Evolutionary conservation across 768 basidiomycete species (phyloP).

Genomic region (Leucocoprinus birnbaumii): DNA sequence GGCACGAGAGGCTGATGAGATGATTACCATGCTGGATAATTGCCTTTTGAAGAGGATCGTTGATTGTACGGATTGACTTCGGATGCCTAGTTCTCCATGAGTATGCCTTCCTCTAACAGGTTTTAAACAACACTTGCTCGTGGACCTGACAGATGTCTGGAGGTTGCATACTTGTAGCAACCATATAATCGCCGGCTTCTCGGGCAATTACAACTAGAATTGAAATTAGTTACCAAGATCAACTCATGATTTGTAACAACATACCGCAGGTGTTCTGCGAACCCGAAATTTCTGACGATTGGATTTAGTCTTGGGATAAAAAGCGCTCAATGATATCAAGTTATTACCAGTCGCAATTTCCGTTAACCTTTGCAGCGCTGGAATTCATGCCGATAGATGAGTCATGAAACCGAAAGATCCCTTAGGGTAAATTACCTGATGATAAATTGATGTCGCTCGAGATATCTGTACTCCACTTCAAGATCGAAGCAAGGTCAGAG

Average conservation of each 20-base stretch:
- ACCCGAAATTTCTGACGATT: constrained; percentile 52
- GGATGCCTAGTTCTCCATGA: constrained; percentile 42
- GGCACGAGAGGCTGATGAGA: neutral
- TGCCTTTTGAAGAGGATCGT: constrained; percentile 62
- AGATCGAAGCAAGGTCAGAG: constrained; percentile 61
- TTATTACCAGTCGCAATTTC: constrained; percentile 63
- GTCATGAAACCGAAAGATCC: neutral
- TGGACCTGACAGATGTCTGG: constrained; percentile 64
- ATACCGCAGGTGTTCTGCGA: constrained; percentile 62
- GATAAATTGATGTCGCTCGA: constrained; percentile 70
- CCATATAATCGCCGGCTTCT: constrained; percentile 68
- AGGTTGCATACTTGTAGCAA: constrained; percentile 62
- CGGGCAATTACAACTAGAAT: constrained; percentile 59
- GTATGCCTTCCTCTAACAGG: neutral
- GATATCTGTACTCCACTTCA: constrained; percentile 75
- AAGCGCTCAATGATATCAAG: neutral
- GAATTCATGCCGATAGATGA: neutral
- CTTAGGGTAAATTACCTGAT: constrained; percentile 37
- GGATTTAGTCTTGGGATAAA: neutral
- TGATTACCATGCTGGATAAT: constrained; percentile 63
- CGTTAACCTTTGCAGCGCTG: constrained; percentile 64
- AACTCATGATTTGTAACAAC: constrained; percentile 7
- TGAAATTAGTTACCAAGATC: no score
- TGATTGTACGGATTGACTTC: constrained; percentile 53
- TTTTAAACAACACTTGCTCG: constrained; percentile 35